A percentile compares a stretch with the other conserved stretches of the same genome.
Evolutionary conservation across 352 stramenopile genomes (phyloP).

Genomic region (Blastocystis sp.): DNA sequence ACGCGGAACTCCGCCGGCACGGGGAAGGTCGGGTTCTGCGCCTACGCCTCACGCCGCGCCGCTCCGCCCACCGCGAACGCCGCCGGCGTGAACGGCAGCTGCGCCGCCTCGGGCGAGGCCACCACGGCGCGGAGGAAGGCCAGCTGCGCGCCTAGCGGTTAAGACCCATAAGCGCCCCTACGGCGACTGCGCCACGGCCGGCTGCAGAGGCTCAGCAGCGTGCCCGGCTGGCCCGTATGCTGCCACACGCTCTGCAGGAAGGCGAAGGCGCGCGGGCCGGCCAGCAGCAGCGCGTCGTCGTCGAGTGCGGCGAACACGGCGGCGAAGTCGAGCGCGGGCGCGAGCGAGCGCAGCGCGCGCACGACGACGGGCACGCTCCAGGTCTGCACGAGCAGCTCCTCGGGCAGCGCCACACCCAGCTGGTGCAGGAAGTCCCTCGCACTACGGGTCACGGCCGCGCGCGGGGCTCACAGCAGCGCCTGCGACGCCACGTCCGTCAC

Average conservation of each 20-base stretch:
- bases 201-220: neutral
- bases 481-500: slow-evolving; percentile 18
- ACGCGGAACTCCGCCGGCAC: neutral
- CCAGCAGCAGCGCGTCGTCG: neutral
- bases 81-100: neutral
- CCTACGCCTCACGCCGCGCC: neutral
- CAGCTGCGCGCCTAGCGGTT: neutral
- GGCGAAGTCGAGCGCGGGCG: neutral
- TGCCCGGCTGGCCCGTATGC: neutral
- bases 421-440: neutral
- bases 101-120: neutral
- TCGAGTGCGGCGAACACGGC: slow-evolving; percentile 5
- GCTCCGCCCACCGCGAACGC: neutral
- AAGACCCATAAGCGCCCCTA: neutral
- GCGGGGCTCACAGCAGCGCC: neutral
- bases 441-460: neutral
- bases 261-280: neutral
- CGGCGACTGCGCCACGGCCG: neutral
- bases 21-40: neutral
- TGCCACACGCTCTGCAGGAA: slow-evolving; percentile 31
- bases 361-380: slow-evolving; percentile 1
- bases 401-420: neutral
- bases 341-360: neutral
- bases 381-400: neutral
- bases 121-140: neutral